phyloP scores from a whole-genome alignment of 176 grass and related monocot species.

The Otatea glauca region DNA sequence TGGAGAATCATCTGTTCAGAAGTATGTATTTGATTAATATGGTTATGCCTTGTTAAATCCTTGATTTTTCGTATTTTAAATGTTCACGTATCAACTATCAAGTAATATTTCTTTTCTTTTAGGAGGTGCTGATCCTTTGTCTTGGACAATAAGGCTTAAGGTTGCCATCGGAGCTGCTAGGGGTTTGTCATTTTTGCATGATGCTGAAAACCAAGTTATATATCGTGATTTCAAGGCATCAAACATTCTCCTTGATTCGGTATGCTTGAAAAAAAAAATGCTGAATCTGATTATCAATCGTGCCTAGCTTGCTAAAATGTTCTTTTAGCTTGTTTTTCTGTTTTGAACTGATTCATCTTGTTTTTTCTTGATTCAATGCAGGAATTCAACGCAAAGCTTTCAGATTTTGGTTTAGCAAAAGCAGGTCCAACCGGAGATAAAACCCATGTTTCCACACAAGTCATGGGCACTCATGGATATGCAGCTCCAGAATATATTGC shows the following conservation, averaged over 20 bases:
- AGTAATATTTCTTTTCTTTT: constrained; percentile 40
- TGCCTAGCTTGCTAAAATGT: background rate
- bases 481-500: constrained; percentile 97
- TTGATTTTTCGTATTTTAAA: background rate
- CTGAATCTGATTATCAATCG: background rate
- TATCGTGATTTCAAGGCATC: constrained; percentile 99
- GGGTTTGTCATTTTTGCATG: constrained; percentile 93
- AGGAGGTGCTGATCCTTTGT: constrained; percentile 80
- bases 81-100: constrained; percentile 19
- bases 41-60: constrained; percentile 1
- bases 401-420: constrained; percentile 98
- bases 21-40: constrained; percentile 53
- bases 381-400: constrained; percentile 94
- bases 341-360: constrained; percentile 6
- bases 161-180: constrained; percentile 90
- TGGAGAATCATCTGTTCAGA: constrained; percentile 97
- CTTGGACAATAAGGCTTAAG: constrained; percentile 92
- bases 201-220: constrained; percentile 89
- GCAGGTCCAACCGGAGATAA: constrained; percentile 93
- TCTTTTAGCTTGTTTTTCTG: constrained; percentile 2
- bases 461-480: constrained; percentile 98
- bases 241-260: constrained; percentile 98
- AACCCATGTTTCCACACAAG: constrained; percentile 98
- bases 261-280: constrained; percentile 45
- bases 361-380: constrained; percentile 52